Evolutionary conservation across 129 eudicot species (phyloP).

Genomic region (Chrysanthemum seticuspe): DNA sequence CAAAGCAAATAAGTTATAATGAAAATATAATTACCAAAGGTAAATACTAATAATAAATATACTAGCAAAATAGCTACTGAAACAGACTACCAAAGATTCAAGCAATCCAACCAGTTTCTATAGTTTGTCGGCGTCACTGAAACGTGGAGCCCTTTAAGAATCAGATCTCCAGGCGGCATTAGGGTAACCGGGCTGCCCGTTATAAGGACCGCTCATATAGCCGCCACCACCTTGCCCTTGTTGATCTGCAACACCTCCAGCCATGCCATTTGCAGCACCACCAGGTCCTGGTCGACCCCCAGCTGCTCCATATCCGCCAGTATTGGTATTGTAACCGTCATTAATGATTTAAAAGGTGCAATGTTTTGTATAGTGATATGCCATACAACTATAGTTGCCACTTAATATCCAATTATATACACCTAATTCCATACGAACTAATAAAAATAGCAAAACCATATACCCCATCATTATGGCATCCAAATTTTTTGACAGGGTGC

Average conservation of each 20-base stretch:
- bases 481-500: background rate
- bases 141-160: constrained; percentile 22
- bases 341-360: too few relatives aligned
- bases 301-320: constrained; percentile 38
- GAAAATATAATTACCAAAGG: constrained; percentile 30
- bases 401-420: background rate
- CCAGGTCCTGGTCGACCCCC: constrained; percentile 42
- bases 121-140: constrained; percentile 12
- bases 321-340: constrained; percentile 35
- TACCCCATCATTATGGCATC: background rate
- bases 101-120: constrained; percentile 40
- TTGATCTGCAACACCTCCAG: too few relatives aligned
- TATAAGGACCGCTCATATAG: constrained; percentile 38
- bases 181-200: constrained; percentile 48
- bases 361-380: background rate
- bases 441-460: background rate
- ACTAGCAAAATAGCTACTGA: constrained; percentile 35
- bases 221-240: too few relatives aligned
- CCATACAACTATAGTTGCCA: background rate
- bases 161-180: constrained; percentile 39
- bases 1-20: constrained; percentile 29
- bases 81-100: constrained; percentile 38
- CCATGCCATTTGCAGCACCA: too few relatives aligned
- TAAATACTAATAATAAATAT: constrained; percentile 18
- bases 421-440: background rate